Conservation (phyloP, 2,329 filamentous ascomycete species). For the Emmonsiellopsis sp. region DNA sequence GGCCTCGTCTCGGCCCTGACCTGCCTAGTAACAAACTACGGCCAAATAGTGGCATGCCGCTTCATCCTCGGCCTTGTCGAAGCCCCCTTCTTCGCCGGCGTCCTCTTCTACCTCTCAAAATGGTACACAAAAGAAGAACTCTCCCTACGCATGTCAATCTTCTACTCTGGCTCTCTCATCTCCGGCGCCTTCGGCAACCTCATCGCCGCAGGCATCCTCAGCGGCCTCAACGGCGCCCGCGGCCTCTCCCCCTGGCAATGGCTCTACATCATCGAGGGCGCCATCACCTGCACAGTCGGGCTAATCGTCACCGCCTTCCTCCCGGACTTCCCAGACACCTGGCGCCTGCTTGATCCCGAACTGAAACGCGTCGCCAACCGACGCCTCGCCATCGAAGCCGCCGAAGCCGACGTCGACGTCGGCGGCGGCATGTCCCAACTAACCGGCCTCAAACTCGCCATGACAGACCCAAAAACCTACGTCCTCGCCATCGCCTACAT, state of each 20-base stretch:
- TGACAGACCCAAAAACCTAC: conserved; percentile 44
- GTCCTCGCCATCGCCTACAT: conserved; percentile 38
- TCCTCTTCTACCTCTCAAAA: conserved; percentile 41
- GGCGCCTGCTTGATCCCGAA: conserved; percentile 34
- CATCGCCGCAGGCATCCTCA: conserved; percentile 44
- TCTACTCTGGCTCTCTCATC: conserved; percentile 44
- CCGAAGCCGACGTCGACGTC: conserved; percentile 42
- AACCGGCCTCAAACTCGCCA: conserved; percentile 42
- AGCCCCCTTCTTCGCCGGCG: conserved; percentile 40
- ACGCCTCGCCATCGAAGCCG: conserved; percentile 43
- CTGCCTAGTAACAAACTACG: conserved; percentile 34
- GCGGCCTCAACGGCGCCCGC: conserved; percentile 26
- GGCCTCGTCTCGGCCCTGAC: conserved; percentile 38
- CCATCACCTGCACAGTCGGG: conserved; percentile 27
- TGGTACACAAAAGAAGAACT: conserved; percentile 49
- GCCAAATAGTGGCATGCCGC: conserved; percentile 36
- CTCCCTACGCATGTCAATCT: conserved; percentile 42
- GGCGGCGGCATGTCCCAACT: conserved; percentile 39
- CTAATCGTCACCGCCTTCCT: conserved; percentile 25
- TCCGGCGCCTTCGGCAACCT: conserved; percentile 46
- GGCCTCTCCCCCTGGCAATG: conserved; percentile 33
- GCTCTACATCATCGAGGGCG: conserved; percentile 33
- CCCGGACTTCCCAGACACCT: conserved; percentile 39
- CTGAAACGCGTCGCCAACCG: conserved; percentile 40
- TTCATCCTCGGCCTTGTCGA: conserved; percentile 40